A percentile compares a stretch with the other conserved stretches of the same genome.
These are phyloP conservation scores for Suhomyces anneliseae DNA, from an alignment of 1,139 yeast species.

Conservation along the genomic window DNA sequence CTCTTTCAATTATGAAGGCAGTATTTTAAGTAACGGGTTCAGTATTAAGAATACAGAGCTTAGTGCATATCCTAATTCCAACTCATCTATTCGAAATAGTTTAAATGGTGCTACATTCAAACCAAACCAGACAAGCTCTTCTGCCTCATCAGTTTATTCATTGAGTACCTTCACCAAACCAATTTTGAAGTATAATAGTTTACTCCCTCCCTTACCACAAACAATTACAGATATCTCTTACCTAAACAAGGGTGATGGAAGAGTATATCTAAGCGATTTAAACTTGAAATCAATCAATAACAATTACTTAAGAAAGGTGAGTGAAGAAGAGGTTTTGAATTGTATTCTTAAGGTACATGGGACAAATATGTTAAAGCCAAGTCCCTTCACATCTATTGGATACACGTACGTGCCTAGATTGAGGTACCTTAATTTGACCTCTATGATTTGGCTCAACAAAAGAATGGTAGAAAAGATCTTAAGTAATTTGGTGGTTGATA, in stretches of 20 bases:
- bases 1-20: constrained; percentile 4
- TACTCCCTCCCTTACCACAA: constrained; percentile 39
- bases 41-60: constrained; percentile 3
- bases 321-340: constrained; percentile 40
- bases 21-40: constrained; percentile 4
- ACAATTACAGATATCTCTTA: constrained; percentile 28
- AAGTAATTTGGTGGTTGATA: constrained; percentile 11
- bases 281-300: constrained; percentile 41
- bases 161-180: constrained; percentile 33
- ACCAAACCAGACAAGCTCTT: constrained; percentile 18
- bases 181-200: constrained; percentile 34
- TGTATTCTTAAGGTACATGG: constrained; percentile 26
- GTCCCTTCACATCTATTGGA: not conserved
- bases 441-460: constrained; percentile 56
- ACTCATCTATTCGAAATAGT: constrained; percentile 4
- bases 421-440: constrained; percentile 38
- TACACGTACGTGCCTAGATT: constrained; percentile 16
- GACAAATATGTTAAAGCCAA: constrained; percentile 1
- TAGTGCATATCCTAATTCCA: constrained; percentile 3
- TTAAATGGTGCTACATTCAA: constrained; percentile 3
- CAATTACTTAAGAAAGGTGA: constrained; percentile 29
- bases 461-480: constrained; percentile 36
- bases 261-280: constrained; percentile 43
- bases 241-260: constrained; percentile 39
- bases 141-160: constrained; percentile 35